These are phyloP conservation scores for Chrysosphaeria jannelii DNA, from an alignment of 2,329 filamentous ascomycete species.

Conservation along the genomic window DNA sequence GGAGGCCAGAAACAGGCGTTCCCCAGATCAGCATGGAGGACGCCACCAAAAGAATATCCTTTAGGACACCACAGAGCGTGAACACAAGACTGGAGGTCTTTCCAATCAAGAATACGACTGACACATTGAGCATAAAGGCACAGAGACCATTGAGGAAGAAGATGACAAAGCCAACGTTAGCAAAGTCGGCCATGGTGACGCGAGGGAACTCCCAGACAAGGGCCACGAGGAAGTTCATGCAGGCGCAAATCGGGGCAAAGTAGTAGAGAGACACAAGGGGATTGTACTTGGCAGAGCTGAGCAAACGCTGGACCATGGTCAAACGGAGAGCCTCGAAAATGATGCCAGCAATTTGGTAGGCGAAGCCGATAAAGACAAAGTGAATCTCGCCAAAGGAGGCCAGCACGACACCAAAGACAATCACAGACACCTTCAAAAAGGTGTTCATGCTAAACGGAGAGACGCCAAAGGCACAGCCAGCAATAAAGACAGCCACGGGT, in stretches of 20 bases:
- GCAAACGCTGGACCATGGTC: constrained; percentile 56
- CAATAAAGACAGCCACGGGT: constrained; percentile 71
- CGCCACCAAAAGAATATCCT: constrained; percentile 57
- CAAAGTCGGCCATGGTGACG: constrained; percentile 37
- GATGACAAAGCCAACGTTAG: constrained; percentile 40
- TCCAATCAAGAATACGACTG: constrained; percentile 65
- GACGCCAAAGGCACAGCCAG: constrained; percentile 67
- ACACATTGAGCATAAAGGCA: constrained; percentile 59
- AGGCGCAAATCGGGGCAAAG: constrained; percentile 58
- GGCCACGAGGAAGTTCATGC: constrained; percentile 50
- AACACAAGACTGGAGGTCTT: constrained; percentile 67
- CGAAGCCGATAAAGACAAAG: constrained; percentile 54
- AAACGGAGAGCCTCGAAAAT: constrained; percentile 58
- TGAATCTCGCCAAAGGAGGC: constrained; percentile 89
- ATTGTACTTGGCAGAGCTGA: constrained; percentile 61
- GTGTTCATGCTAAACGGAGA: constrained; percentile 60
- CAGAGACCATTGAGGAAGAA: constrained; percentile 49
- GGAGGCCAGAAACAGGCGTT: constrained; percentile 40
- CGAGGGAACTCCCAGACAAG: constrained; percentile 44
- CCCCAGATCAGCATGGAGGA: constrained; percentile 62
- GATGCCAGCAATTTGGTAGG: constrained; percentile 53
- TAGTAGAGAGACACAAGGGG: constrained; percentile 72
- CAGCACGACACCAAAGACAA: constrained; percentile 81
- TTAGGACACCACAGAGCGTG: constrained; percentile 64
- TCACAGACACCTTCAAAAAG: constrained; percentile 77